Conservation (phyloP, 805 yeast genomes). For the Candida argentea region DNA sequence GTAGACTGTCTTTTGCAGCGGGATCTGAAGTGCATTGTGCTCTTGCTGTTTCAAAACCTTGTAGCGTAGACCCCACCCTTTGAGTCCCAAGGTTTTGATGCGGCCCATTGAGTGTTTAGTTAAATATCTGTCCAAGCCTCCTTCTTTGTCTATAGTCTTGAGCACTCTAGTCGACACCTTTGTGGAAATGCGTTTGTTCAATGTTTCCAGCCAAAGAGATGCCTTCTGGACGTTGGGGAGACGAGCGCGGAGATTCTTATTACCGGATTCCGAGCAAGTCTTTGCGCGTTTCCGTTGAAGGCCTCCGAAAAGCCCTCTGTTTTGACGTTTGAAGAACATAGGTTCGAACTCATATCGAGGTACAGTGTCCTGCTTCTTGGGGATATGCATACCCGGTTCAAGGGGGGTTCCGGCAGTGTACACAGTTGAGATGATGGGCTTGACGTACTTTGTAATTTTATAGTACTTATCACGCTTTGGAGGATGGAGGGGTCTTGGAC, state of each 20-base stretch:
- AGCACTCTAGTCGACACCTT: slow-evolving; percentile 72
- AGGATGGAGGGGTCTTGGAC: slow-evolving; percentile 1
- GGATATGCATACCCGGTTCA: slow-evolving; percentile 16
- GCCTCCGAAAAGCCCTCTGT: slow-evolving; percentile 88
- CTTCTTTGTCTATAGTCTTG: slow-evolving; percentile 82
- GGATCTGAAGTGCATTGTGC: slow-evolving; percentile 28
- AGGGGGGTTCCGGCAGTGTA: slow-evolving; percentile 29
- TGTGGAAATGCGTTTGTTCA: slow-evolving; percentile 45
- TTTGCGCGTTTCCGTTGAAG: slow-evolving; percentile 69
- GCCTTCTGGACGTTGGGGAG: slow-evolving; percentile 71
- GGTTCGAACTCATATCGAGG: slow-evolving; percentile 57
- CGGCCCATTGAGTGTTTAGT: slow-evolving; percentile 83
- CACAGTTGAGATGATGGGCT: slow-evolving; percentile 22
- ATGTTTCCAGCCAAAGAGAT: slow-evolving; percentile 75
- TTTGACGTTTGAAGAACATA: slow-evolving; percentile 67
- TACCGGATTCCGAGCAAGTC: slow-evolving; percentile 66
- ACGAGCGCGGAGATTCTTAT: slow-evolving; percentile 67
- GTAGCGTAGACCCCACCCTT: slow-evolving; percentile 86
- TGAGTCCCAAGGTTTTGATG: slow-evolving; percentile 83
- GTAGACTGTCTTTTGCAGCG: slow-evolving; percentile 32
- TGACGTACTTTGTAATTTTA: slow-evolving; percentile 29
- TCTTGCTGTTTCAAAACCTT: slow-evolving; percentile 45
- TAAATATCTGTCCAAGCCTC: slow-evolving; percentile 87
- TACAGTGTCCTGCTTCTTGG: slow-evolving; percentile 11
- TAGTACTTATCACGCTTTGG: slow-evolving; percentile 22